Base-by-base conservation (phyloP, 495 filamentous ascomycete genomes). In the Jackrogersella multiformis region DNA sequence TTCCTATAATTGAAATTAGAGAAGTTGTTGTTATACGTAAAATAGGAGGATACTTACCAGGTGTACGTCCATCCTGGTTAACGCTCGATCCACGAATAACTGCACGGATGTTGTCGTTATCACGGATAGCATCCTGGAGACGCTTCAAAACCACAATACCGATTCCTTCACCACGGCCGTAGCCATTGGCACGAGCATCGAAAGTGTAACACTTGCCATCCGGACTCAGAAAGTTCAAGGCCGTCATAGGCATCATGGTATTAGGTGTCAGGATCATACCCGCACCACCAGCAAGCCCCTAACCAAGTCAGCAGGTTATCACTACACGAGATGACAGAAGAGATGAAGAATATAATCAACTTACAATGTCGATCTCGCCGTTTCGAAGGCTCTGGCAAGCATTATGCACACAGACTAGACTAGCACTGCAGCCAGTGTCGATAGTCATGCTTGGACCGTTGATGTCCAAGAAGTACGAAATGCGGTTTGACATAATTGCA, bases 371-470 rank as follows among this genome's bases (percentile, higher is more conserved):
- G 4, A 68, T 68, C 13, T 81, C 79, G 0, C 77, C 69, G 24
- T 79, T 79, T 79, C 88, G 88, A 1, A 94, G 80, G 0, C 85
- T 84, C 64, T 89, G 91, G 65, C 90, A 92, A 18, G 92, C 92
- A 21, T 90, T 77, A 62, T 94, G 81, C 1, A 81, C 59, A 0
- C 76, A 75, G 4, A 78, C 71, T 23, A 83, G 53, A 39, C 88
- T 91, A 15, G 88, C 89, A 15, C 90, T 92, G 73, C 91, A 94
- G 15, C 90, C 91, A 1, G 91, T 93, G 73, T 94, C 91, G 21
- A 93, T 82, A 48, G 87, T 91, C 73, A 89, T 87, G 53, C 88
- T 76, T 0, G 77, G 73, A 0, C 84, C 81, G 12, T 78, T 73
- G 61, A 81, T 72, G 54, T 82, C 78, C 51, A 81, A 79, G 44